phyloP scores from a whole-genome alignment of 2,329 filamentous ascomycete species.

The Ophiostoma australiae region DNA sequence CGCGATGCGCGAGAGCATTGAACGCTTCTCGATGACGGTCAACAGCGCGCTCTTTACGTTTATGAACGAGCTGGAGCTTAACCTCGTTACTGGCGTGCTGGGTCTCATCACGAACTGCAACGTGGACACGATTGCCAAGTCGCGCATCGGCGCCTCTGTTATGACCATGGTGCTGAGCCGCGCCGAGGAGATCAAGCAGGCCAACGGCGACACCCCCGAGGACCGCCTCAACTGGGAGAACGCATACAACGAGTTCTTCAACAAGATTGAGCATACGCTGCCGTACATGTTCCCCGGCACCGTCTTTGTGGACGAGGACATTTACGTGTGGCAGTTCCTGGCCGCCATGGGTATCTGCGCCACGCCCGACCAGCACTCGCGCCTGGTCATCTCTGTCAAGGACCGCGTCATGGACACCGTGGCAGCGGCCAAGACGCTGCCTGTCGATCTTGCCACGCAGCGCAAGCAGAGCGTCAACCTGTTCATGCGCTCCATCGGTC shows the following conservation, averaged over 20 bases:
- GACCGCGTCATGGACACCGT: slow-evolving; percentile 97
- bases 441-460: slow-evolving; percentile 75
- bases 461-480: slow-evolving; percentile 90
- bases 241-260: slow-evolving; percentile 83
- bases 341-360: slow-evolving; percentile 92
- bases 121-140: slow-evolving; percentile 76
- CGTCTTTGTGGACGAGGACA: slow-evolving; percentile 85
- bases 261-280: slow-evolving; percentile 75
- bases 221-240: slow-evolving; percentile 78
- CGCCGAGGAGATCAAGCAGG: slow-evolving; percentile 87
- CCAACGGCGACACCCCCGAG: slow-evolving; percentile 61
- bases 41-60: slow-evolving; percentile 87
- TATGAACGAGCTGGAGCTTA: slow-evolving; percentile 82
- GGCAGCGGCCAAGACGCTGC: slow-evolving; percentile 78
- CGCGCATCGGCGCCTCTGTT: slow-evolving; percentile 81
- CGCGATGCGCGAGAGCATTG: slow-evolving; percentile 81
- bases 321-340: slow-evolving; percentile 97
- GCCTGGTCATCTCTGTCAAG: slow-evolving; percentile 91
- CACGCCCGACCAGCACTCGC: slow-evolving; percentile 88
- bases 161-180: slow-evolving; percentile 92
- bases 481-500: slow-evolving; percentile 97
- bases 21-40: slow-evolving; percentile 80
- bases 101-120: slow-evolving; percentile 81
- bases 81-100: slow-evolving; percentile 85
- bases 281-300: slow-evolving; percentile 84